Percentiles rank a stretch among this genome's conserved stretches.
phyloP scores from a whole-genome alignment of 768 basidiomycete genomes.

The Exsudoporus frostii region DNA sequence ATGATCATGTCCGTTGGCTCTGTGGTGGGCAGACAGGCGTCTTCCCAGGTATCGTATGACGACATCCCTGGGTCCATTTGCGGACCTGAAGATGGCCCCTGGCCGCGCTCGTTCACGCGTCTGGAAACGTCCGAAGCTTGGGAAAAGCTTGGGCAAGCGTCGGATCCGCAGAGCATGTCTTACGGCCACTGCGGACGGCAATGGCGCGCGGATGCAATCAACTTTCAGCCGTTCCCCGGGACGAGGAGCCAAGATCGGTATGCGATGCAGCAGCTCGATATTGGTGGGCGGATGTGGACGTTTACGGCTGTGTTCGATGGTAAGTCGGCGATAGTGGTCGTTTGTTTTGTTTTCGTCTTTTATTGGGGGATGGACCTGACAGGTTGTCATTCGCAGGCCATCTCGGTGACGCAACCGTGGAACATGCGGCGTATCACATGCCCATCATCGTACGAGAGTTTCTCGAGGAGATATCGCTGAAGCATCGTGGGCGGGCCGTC shows the following conservation, averaged over 20 bases:
- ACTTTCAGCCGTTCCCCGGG: conserved; percentile 60
- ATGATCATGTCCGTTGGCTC: conserved; percentile 21
- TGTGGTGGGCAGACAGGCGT: conserved; percentile 9
- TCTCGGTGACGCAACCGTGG: conserved; percentile 66
- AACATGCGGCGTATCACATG: conserved; percentile 64
- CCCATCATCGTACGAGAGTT: conserved; percentile 65
- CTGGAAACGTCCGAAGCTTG: conserved; percentile 52
- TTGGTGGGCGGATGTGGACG: conserved; percentile 57
- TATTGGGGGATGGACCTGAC: neutral
- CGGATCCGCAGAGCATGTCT: conserved; percentile 46
- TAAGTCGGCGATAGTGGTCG: conserved; percentile 28
- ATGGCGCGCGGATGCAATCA: conserved; percentile 56
- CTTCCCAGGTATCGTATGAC: conserved; percentile 49
- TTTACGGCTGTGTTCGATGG: conserved; percentile 72
- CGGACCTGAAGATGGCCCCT: conserved; percentile 61
- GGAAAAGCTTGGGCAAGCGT: conserved; percentile 47
- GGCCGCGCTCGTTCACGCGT: conserved; percentile 57
- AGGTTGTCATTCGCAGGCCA: conserved; percentile 48
- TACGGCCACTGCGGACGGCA: conserved; percentile 37
- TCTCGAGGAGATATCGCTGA: conserved; percentile 40
- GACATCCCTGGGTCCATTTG: conserved; percentile 63
- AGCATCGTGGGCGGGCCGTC: conserved; percentile 37
- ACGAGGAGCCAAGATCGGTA: conserved; percentile 63
- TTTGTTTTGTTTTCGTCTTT: neutral
- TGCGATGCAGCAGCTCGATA: conserved; percentile 52